A percentile compares a stretch with the other conserved stretches of the same genome.
phyloP scores from a whole-genome alignment of 495 filamentous ascomycete species.

The Penicillium mononematosum region DNA sequence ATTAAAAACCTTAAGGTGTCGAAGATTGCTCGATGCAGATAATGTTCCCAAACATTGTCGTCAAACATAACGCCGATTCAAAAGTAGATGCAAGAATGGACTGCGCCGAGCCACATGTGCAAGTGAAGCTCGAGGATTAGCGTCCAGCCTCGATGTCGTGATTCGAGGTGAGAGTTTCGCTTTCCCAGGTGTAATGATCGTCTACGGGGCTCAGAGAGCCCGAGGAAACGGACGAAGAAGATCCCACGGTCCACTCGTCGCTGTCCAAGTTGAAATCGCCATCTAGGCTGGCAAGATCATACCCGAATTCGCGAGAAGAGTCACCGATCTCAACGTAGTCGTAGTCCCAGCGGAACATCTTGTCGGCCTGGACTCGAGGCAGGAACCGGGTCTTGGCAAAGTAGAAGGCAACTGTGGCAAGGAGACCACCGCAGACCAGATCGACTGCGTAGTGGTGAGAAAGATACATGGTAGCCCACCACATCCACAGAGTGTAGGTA shows the following conservation, averaged over 20 bases:
- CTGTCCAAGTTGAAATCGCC: constrained; percentile 58
- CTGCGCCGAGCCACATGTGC: constrained; percentile 30
- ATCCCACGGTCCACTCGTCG: constrained; percentile 73
- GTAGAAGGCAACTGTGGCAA: constrained; percentile 79
- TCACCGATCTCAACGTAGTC: constrained; percentile 86
- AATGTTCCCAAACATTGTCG: constrained; percentile 40
- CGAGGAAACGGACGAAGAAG: constrained; percentile 66
- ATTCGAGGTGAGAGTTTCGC: constrained; percentile 56
- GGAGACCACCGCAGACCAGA: constrained; percentile 77
- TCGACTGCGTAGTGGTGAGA: constrained; percentile 96
- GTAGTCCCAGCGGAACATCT: constrained; percentile 90
- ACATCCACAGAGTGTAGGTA: constrained; percentile 84
- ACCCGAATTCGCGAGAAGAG: constrained; percentile 51
- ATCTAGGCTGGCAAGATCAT: constrained; percentile 56
- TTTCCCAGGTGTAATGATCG: constrained; percentile 62
- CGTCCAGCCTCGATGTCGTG: constrained; percentile 53
- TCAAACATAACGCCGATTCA: constrained; percentile 43
- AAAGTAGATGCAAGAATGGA: constrained; percentile 33
- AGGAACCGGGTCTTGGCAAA: constrained; percentile 76
- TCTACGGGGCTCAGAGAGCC: constrained; percentile 62
- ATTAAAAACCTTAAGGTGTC: constrained; percentile 45
- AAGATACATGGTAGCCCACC: constrained; percentile 98
- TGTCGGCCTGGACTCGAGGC: constrained; percentile 75
- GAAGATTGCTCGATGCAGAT: constrained; percentile 50
- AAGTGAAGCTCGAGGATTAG: constrained; percentile 26